Evolutionary conservation across 768 basidiomycete genomes (phyloP).

Genomic region (Suillus lakei): DNA sequence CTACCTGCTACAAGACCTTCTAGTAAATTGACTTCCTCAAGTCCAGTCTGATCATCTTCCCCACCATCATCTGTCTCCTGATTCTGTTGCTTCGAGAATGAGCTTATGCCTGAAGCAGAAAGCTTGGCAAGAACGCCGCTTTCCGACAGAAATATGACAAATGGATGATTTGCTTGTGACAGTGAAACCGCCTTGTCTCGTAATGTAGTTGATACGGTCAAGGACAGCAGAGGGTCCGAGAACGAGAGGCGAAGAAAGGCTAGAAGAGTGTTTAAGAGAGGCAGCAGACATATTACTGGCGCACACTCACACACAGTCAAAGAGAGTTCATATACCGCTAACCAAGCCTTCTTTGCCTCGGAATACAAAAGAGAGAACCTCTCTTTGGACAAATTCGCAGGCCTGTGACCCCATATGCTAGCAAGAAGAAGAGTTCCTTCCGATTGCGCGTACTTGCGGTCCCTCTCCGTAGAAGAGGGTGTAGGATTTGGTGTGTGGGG

Average conservation of each 20-base stretch:
- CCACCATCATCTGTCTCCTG: slow-evolving; percentile 32
- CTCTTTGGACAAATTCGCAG: slow-evolving; percentile 50
- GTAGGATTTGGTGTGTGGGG: slow-evolving; percentile 86
- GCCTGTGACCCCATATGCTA: slow-evolving; percentile 74
- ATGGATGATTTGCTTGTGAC: slow-evolving; percentile 41
- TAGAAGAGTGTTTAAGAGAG: slow-evolving; percentile 34
- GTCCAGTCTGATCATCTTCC: slow-evolving; percentile 47
- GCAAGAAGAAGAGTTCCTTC: slow-evolving; percentile 78
- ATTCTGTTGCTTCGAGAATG: background rate
- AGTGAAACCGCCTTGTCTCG: slow-evolving; percentile 71
- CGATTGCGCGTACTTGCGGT: slow-evolving; percentile 75
- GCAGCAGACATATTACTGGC: background rate
- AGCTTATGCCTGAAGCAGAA: slow-evolving; percentile 10
- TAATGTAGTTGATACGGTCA: slow-evolving; percentile 88
- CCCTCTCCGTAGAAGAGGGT: slow-evolving; percentile 71
- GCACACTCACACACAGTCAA: slow-evolving; percentile 75
- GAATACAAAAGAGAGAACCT: slow-evolving; percentile 73
- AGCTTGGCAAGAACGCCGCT: slow-evolving; percentile 20
- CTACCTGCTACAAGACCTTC: slow-evolving; percentile 70
- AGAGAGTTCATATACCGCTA: slow-evolving; percentile 78
- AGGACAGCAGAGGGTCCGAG: slow-evolving; percentile 75
- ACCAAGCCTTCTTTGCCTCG: slow-evolving; percentile 63
- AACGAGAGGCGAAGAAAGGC: slow-evolving; percentile 77
- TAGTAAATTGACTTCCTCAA: slow-evolving; percentile 72
- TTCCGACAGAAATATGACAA: slow-evolving; percentile 32